These are phyloP conservation scores for Arbutus unedo DNA, from an alignment of 148 eudicot genomes.

Conservation along the genomic window DNA sequence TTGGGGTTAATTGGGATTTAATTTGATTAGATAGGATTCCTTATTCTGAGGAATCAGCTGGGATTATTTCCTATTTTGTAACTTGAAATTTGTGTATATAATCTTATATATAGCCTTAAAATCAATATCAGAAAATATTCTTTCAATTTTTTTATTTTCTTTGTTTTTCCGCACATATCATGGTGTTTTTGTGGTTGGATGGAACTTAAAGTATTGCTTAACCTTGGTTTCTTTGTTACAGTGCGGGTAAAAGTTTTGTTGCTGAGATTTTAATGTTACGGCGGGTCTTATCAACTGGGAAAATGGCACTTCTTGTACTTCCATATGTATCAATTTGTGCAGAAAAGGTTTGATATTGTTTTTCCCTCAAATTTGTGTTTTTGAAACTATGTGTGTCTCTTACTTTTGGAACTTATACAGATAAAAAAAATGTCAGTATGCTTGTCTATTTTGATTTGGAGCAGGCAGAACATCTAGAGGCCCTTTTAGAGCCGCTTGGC, in stretches of 20 bases:
- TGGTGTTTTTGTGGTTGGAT: background rate
- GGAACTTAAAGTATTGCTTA: constrained; percentile 12
- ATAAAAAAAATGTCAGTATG: background rate
- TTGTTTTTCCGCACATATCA: background rate
- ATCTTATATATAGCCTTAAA: too few relatives aligned
- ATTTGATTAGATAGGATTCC: too few relatives aligned
- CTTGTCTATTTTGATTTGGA: constrained; percentile 15
- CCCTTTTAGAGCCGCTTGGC: constrained; percentile 80
- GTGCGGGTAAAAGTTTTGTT: constrained; percentile 99
- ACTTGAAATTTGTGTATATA: too few relatives aligned
- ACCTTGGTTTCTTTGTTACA: constrained; percentile 31
- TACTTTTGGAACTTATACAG: background rate
- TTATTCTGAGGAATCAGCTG: too few relatives aligned
- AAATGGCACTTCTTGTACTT: constrained; percentile 93
- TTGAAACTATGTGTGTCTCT: background rate
- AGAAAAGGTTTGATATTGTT: constrained; percentile 63
- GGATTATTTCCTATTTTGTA: too few relatives aligned
- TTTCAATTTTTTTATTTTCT: too few relatives aligned
- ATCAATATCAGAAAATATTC: too few relatives aligned
- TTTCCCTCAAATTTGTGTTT: background rate
- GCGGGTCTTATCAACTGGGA: constrained; percentile 63
- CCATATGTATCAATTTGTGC: constrained; percentile 98
- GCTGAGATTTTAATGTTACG: constrained; percentile 95
- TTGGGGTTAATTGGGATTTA: too few relatives aligned
- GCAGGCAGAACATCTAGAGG: constrained; percentile 95